phyloP scores from a whole-genome alignment of 2,329 filamentous ascomycete species.

The Pseudocercospora pini-densiflorae region DNA sequence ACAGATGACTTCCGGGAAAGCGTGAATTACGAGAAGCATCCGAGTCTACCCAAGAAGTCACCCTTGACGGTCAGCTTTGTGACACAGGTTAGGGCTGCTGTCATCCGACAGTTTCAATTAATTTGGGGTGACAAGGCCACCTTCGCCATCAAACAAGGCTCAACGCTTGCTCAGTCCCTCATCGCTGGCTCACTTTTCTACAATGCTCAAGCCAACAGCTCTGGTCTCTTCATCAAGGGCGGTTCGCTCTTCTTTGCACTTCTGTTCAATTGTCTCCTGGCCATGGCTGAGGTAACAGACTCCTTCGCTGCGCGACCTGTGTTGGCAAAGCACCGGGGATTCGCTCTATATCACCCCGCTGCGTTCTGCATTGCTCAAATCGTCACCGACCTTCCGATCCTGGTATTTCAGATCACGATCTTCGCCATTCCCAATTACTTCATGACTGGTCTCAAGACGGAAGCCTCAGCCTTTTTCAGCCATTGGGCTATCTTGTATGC shows the following conservation, averaged over 20 bases:
- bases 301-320: slow-evolving; percentile 52
- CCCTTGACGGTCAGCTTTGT: slow-evolving; percentile 61
- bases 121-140: slow-evolving; percentile 68
- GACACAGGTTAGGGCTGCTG: slow-evolving; percentile 61
- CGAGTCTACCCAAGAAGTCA: slow-evolving; percentile 57
- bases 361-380: slow-evolving; percentile 59
- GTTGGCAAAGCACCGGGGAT: slow-evolving; percentile 51
- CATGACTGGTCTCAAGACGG: slow-evolving; percentile 61
- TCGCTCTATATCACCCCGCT: slow-evolving; percentile 44
- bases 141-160: slow-evolving; percentile 65
- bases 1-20: slow-evolving; percentile 61
- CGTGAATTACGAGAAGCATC: slow-evolving; percentile 60
- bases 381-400: slow-evolving; percentile 57
- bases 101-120: slow-evolving; percentile 67
- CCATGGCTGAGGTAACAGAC: slow-evolving; percentile 69
- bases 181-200: slow-evolving; percentile 72
- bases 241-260: slow-evolving; percentile 69
- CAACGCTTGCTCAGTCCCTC: slow-evolving; percentile 63
- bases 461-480: slow-evolving; percentile 64
- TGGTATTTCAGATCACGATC: slow-evolving; percentile 61
- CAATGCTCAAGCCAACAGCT: slow-evolving; percentile 61
- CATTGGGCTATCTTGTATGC: slow-evolving; percentile 61
- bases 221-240: slow-evolving; percentile 66
- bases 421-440: slow-evolving; percentile 68
- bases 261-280: slow-evolving; percentile 64